Base-by-base conservation (phyloP, 352 stramenopile species). In the Pythium grandisporangium region DNA sequence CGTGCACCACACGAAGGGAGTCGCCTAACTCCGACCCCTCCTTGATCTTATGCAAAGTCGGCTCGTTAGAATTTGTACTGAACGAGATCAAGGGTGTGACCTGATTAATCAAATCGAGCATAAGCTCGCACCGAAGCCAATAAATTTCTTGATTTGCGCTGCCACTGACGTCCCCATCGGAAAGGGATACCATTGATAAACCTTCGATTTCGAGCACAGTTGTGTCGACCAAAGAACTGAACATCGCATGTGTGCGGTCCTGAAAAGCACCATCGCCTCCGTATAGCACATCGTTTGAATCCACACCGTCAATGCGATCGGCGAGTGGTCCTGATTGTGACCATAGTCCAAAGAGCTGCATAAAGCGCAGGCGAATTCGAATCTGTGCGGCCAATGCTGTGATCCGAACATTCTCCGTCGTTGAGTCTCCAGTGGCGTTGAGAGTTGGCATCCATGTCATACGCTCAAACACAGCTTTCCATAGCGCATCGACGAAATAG, bases 241-340 rank as follows among this genome's bases (percentile, higher is more conserved):
- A 84, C 3, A 57, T 40, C 6, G 20, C 11, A 16, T 83, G 45
- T 6, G 90, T 65, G 25, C 79, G 59, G 2, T 67, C 47, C 3
- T 55, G 40, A 48, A 93, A 93, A 6, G 29, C 40, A 8, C 61
- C 52, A 16, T 84, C 61, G 0, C 75, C 77, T 22, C 70, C 74
- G 37, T 93, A 95, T 1, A 96, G 53, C 3, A 81, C 70, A 42
- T 95, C 77, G 41, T 95, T 96, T n/a, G 66, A 82, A 24, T 93
- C 77, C 13, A 94, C 64, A 12, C 75, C 57, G 14, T 53, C 12
- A 1, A 85, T 40, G 30, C 57, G 53, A 24, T 37, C 23, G 4
- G 65, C 61, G 0, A 87, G 43, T n/a, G n/a, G n/a, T 1, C 53
- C 56, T 17, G 36, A 35, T 38, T 90, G 77, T 0, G 65, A 63